Evolutionary conservation across 2,329 filamentous ascomycete species (phyloP), one percentile per base, ranked within the genome.

Genomic region (Arthroderma uncinatum): DNA sequence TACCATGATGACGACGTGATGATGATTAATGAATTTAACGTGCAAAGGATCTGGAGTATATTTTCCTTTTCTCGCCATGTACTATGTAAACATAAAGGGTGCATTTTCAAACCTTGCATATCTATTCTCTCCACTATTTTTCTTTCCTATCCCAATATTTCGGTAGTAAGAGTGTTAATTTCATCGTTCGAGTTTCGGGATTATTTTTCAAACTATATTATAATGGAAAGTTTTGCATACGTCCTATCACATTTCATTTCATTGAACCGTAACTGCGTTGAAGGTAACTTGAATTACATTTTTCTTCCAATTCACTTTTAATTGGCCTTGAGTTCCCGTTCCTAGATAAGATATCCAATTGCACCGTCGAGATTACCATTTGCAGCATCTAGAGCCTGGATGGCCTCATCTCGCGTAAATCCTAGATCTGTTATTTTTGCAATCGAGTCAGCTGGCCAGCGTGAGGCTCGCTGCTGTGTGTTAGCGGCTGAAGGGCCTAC

Each of bases 291-390:
- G 9, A 9, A 14, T 37, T 28, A 34, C 7, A n/a, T n/a, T 34
- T 28, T n/a, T n/a, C n/a, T n/a, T n/a, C n/a, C n/a, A n/a, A n/a
- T n/a, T n/a, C n/a, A 16, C 37, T 4, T 23, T 8, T 16, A n/a
- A 16, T 50, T 53, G 16, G 23, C 16, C 28, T 25, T 6, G 19
- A 6, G 12, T 6, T 12, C 19, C 2, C 12, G 30, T 5, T 12
- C n/a, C 16, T 61, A 73, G 59, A 84, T 89, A 55, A 96, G 79
- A 61, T 95, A 78, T 53, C 86, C 84, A 50, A 90, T 91, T n/a
- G 92, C 92, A 62, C 85, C 82, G 61, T 97, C 89, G 6, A 96
- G 82, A 66, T 97, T 88, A 19, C 93, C 92, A 19, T 84, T 84
- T 14, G 88, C 87, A 30, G 89, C 88, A 65, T 90, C 82, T 54